These are phyloP conservation scores for Eucalyptus erythrocorys DNA, from an alignment of 345 rosid genomes.

Conservation along the genomic window DNA sequence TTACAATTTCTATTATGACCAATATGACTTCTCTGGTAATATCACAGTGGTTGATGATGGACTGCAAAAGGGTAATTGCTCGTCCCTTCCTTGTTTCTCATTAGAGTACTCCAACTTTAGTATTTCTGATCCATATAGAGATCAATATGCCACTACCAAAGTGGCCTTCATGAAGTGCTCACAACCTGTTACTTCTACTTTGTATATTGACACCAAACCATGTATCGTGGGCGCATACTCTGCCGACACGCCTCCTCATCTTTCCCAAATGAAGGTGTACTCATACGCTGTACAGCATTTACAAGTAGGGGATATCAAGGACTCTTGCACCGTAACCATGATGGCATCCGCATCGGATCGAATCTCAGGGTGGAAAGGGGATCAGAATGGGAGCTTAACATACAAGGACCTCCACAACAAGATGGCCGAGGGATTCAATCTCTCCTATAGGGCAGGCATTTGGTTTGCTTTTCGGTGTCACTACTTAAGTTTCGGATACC, in stretches of 20 bases:
- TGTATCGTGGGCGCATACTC: background rate
- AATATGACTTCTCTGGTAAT: accelerated
- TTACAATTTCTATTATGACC: accelerated
- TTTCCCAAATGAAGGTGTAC: background rate
- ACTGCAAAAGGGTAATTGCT: background rate
- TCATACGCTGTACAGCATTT: background rate
- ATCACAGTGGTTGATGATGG: background rate
- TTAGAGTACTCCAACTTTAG: no score
- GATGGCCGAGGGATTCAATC: background rate
- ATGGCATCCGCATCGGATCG: background rate
- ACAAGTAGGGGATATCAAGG: background rate
- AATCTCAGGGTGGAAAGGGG: no score
- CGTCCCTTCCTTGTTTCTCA: background rate
- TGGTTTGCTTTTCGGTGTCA: no score
- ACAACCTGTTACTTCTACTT: background rate
- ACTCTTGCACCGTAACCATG: background rate
- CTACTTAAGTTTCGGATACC: no score
- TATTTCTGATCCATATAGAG: no score
- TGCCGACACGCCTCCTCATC: accelerated
- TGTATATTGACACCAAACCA: accelerated
- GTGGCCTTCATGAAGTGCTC: background rate
- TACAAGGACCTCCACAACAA: background rate
- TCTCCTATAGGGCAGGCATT: no score
- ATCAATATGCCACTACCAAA: no score
- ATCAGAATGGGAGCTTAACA: background rate